Base-by-base conservation (phyloP, 495 filamentous ascomycete species). In the Bacidia gigantensis region DNA sequence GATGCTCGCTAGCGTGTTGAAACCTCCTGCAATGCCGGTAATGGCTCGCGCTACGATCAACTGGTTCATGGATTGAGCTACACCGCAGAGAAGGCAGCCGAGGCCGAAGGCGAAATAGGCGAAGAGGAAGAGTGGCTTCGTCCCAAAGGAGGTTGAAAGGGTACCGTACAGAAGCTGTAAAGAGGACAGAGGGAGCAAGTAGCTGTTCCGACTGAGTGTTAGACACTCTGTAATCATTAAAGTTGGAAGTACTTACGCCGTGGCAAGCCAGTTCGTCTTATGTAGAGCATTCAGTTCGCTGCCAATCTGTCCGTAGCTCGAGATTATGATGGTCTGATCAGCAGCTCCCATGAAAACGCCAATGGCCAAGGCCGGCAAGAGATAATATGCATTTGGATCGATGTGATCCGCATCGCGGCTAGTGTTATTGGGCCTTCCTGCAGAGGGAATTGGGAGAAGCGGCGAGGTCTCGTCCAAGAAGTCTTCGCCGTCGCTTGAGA, bases 61-160 rank as follows among this genome's bases (percentile, higher is more conserved):
- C 54, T 78, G 73, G 2, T 68, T 69, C 42, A 71, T 70, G 0
- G 67, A 71, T 46, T 72, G 69, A 3, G 76, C 66, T 9, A 78
- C 68, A 3, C 74, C 74, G 11, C 72, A 65, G 22, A 73, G 72
- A 2, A 80, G 60, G 0, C 74, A 76, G 0, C 76, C 76, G 46
- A 78, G 26, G 54, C 76, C 76, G 60, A 80, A 75, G 23, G 76
- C 72, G 1, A 60, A 72, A 3, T 79, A 57, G 1, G 72, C 72
- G 18, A 65, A 62, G 38, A 78, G 69, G 3, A 79, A 64, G 17
- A 78, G 68, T 3, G 68, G 57, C 53, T 79, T 79, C 21, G 75
- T 75, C 2, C 73, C 76, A 65, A 73, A 79, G 51, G 79, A 75
- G 52, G 79, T 74, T 11, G 75, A 78, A 18, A 79, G 66, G 1